phyloP scores from a whole-genome alignment of 2,329 filamentous ascomycete genomes.

The Aspergillus pseudoterreus region DNA sequence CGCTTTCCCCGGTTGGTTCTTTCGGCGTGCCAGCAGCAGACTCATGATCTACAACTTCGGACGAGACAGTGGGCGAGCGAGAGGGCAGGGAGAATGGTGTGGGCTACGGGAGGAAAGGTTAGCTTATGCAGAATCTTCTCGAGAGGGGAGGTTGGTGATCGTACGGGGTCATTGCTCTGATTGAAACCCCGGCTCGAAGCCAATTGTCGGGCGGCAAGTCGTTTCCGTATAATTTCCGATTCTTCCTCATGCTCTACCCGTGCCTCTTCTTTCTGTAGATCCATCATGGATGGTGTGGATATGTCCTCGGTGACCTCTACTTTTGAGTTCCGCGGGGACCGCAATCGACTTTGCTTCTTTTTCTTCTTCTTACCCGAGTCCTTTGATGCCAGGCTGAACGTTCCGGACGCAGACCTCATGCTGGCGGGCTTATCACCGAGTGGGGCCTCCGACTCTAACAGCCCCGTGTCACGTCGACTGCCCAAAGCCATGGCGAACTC shows the following conservation, averaged over 20 bases:
- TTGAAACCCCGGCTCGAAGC: conserved; percentile 53
- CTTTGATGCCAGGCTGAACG: conserved; percentile 46
- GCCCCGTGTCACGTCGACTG: conserved; percentile 59
- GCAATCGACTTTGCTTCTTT: conserved; percentile 22
- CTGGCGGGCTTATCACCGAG: conserved; percentile 60
- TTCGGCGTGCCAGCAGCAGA: conserved; percentile 5
- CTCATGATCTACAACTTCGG: conserved; percentile 5
- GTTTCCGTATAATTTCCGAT: conserved; percentile 49
- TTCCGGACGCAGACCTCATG: conserved; percentile 41
- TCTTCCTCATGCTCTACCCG: conserved; percentile 54
- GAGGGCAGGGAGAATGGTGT: conserved; percentile 7
- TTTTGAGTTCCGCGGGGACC: conserved; percentile 21
- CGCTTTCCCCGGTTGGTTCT: conserved; percentile 11
- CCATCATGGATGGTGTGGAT: conserved; percentile 48
- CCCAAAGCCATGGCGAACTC: conserved; percentile 80
- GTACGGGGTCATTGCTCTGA: conserved; percentile 27
- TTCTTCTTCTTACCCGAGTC: conserved; percentile 39
- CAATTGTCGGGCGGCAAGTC: conserved; percentile 53
- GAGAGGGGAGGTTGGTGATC: not conserved
- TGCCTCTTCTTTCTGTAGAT: conserved; percentile 58
- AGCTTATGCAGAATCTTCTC: not conserved
- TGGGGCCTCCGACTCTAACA: conserved; percentile 59
- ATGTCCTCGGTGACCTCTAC: conserved; percentile 26
- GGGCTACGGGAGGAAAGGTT: conserved; percentile 8
- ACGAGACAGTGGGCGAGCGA: conserved; percentile 6